Conservation (phyloP, 2,329 filamentous ascomycete species). For the Phaeosphaeriaceae sp. region DNA sequence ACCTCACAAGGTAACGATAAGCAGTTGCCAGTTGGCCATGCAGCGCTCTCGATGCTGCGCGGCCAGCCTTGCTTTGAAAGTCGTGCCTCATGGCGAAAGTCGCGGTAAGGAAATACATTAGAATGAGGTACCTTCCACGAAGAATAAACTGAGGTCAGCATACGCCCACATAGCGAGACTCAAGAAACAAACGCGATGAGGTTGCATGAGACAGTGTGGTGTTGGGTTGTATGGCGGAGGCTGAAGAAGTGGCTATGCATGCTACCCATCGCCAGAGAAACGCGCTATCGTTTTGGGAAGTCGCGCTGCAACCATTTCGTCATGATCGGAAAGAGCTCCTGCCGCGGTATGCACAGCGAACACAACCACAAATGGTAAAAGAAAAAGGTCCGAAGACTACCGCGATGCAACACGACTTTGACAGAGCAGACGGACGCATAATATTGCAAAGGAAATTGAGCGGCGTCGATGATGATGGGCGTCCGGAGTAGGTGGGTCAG, state of each 20-base stretch:
- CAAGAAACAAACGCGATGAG: background rate
- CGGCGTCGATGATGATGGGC: background rate
- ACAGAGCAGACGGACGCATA: background rate
- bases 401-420: background rate
- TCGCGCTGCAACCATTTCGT: background rate
- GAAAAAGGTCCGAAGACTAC: background rate
- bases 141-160: background rate
- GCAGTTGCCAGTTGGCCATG: background rate
- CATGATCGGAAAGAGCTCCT: background rate
- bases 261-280: background rate
- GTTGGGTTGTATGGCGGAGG: constrained; percentile 4
- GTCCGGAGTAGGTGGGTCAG: background rate
- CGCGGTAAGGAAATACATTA: too few species aligned
- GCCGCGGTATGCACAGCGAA: background rate
- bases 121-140: background rate
- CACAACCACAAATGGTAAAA: background rate
- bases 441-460: constrained; percentile 1
- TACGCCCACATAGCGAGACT: background rate
- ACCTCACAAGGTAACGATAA: background rate
- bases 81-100: background rate
- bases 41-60: background rate
- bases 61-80: background rate
- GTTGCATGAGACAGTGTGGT: constrained; percentile 2
- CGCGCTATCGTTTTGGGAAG: constrained; percentile 4
- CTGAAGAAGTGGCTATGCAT: constrained; percentile 5